Percentiles rank a stretch among this genome's conserved stretches.
Evolutionary conservation across 1,139 yeast genomes (phyloP).

Genomic region (Suhomyces taliae): DNA sequence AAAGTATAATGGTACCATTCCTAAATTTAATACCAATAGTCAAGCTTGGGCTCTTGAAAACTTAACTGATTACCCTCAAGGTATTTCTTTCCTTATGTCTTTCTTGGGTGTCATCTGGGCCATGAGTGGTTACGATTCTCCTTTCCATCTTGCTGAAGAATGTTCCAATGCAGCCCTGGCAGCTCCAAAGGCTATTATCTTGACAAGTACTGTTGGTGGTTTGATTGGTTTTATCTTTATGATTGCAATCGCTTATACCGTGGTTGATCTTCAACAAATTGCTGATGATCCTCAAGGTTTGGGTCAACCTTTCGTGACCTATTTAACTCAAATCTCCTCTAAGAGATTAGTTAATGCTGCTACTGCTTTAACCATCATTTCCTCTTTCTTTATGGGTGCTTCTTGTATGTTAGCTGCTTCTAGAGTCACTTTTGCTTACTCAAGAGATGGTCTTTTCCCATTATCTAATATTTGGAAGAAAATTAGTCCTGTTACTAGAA

Average conservation of each 20-base stretch:
- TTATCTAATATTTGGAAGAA: conserved; percentile 51
- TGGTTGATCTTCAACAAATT: conserved; percentile 52
- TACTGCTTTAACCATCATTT: conserved; percentile 58
- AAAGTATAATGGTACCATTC: conserved; percentile 23
- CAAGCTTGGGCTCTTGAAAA: conserved; percentile 59
- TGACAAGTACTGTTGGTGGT: conserved; percentile 66
- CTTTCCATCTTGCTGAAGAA: conserved; percentile 73
- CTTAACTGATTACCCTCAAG: conserved; percentile 67
- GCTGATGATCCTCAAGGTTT: conserved; percentile 50
- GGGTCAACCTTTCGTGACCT: conserved; percentile 69
- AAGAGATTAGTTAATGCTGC: conserved; percentile 50
- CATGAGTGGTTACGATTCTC: conserved; percentile 75
- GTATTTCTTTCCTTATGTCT: conserved; percentile 59
- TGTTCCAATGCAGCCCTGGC: conserved; percentile 65
- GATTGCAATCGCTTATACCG: conserved; percentile 65
- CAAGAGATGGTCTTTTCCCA: conserved; percentile 73
- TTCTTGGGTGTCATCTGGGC: conserved; percentile 74
- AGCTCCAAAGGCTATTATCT: conserved; percentile 65
- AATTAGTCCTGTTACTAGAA: conserved; percentile 57
- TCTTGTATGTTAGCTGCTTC: conserved; percentile 73
- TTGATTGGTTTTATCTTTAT: conserved; percentile 61
- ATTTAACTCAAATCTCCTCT: conserved; percentile 51
- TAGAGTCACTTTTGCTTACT: conserved; percentile 66
- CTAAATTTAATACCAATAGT: conserved; percentile 51
- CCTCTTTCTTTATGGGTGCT: conserved; percentile 67